Evolutionary conservation across 805 yeast species (phyloP), one percentile per base, ranked within the genome.

Genomic region (Schwanniomyces polymorphus): DNA sequence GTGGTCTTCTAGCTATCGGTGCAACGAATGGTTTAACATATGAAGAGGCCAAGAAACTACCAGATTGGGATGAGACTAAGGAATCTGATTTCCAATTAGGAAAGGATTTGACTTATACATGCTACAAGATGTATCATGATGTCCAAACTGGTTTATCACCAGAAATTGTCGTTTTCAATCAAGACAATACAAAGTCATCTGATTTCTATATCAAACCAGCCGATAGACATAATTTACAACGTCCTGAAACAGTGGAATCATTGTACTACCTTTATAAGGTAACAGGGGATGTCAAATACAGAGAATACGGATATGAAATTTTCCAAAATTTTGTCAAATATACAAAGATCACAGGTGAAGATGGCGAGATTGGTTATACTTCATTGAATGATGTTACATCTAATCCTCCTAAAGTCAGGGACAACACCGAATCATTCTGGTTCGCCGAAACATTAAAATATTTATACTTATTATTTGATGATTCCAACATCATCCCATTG

Each of bases 241-340:
- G 97, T 55, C 97, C 97, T 1, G 97, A 91, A 65, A 89, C 97
- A 2, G 96, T 91, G 1, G 97, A 91, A 67, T 85, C 95, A 1
- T 72, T 91, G 38, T 91, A 85, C 73, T 79, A 86, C 54, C 69
- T 91, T 52, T 91, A 84, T 70, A 81, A 91, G 55, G 73, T 90
- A 54, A 88, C 96, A 1, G 84, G 85, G 25, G 94, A 91, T 59
- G 81, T 79, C 29, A 85, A 85, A 58, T 91, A 89, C 64, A 80
- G 97, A 57, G 78, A 84, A 59, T 90, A 95, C 91, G 97, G 97
- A 8, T 87, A 86, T 78, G 88, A 87, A 60, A 88, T 91, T 28
- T 88, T 91, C 67, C 74, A 82, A 59, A 81, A 79, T 51, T 90
- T 91, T 58, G 74, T 78, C 31, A 76, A 81, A 54, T 75, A 85